Percentiles rank a stretch among this genome's conserved stretches.
Conservation (phyloP, 225 moss, liverwort and hornwort genomes). For the Sphagnum tenellum region DNA sequence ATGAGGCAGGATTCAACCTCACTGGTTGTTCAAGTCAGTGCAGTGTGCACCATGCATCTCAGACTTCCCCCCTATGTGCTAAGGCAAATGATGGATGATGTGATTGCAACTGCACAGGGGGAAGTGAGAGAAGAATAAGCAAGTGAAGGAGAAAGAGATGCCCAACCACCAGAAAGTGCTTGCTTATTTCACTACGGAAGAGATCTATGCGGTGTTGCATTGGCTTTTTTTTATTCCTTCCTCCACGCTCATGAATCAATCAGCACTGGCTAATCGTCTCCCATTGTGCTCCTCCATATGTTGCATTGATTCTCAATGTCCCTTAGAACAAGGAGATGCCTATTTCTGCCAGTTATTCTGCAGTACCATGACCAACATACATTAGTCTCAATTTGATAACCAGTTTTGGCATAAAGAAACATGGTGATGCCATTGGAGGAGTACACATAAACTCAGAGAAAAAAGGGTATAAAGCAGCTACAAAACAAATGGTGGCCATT, state of each 20-base stretch:
- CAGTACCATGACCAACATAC: too few relatives aligned
- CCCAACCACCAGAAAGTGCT: slow-evolving; percentile 26
- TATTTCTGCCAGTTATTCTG: too few relatives aligned
- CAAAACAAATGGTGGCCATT: too few relatives aligned
- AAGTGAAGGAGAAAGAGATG: slow-evolving; percentile 34
- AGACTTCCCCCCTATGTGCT: slow-evolving; percentile 1
- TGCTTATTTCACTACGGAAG: slow-evolving; percentile 39
- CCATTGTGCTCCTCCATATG: too few relatives aligned
- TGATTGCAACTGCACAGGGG: slow-evolving; percentile 13
- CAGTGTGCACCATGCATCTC: not conserved
- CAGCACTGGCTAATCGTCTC: too few relatives aligned
- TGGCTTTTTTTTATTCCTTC: slow-evolving; percentile 13
- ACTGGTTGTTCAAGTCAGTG: slow-evolving; percentile 1
- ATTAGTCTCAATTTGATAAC: too few relatives aligned
- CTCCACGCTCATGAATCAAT: slow-evolving; percentile 2
- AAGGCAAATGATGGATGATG: slow-evolving; percentile 8
- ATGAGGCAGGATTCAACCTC: not conserved
- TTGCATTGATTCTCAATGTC: too few relatives aligned
- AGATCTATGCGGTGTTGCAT: slow-evolving; percentile 22
- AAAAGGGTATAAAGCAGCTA: too few relatives aligned
- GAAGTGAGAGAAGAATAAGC: slow-evolving; percentile 26
- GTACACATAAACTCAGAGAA: too few relatives aligned
- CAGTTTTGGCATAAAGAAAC: too few relatives aligned
- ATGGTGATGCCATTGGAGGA: too few relatives aligned
- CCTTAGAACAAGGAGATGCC: too few relatives aligned